These are phyloP conservation scores for Colletotrichum chlorophyti DNA, from an alignment of 2,329 filamentous ascomycete genomes.

Conservation along the genomic window DNA sequence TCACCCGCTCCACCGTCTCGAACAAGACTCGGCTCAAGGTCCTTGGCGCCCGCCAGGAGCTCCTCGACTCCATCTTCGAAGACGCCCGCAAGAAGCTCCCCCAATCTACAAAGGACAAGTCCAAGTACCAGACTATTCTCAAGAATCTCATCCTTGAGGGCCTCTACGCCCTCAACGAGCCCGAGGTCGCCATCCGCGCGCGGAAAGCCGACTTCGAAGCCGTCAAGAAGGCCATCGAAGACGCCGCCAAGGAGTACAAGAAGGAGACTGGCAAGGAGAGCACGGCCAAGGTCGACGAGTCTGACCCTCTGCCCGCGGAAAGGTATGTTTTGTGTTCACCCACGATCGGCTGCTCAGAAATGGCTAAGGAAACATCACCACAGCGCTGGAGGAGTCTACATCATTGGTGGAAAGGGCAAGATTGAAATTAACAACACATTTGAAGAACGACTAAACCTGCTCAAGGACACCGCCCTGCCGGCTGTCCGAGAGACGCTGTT, in stretches of 20 bases:
- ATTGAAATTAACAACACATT: constrained; percentile 99
- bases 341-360: background rate
- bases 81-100: constrained; percentile 75
- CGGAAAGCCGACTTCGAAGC: constrained; percentile 80
- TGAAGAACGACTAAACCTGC: constrained; percentile 84
- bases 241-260: constrained; percentile 84
- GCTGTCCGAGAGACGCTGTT: constrained; percentile 87
- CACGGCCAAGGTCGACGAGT: constrained; percentile 76
- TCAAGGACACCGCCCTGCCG: constrained; percentile 85
- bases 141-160: constrained; percentile 88
- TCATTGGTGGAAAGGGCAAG: constrained; percentile 86
- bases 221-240: constrained; percentile 79
- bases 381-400: constrained; percentile 83
- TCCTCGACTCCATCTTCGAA: constrained; percentile 91
- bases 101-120: constrained; percentile 69
- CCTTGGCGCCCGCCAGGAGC: constrained; percentile 84
- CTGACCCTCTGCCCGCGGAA: constrained; percentile 78
- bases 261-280: constrained; percentile 75
- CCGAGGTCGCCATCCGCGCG: constrained; percentile 75
- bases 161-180: constrained; percentile 85
- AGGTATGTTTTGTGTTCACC: constrained; percentile 68
- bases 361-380: constrained; percentile 18
- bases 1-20: constrained; percentile 92
- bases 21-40: constrained; percentile 96
- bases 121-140: constrained; percentile 77